phyloP scores from a whole-genome alignment of 2,329 filamentous ascomycete genomes.

The Fusarium sp. region DNA sequence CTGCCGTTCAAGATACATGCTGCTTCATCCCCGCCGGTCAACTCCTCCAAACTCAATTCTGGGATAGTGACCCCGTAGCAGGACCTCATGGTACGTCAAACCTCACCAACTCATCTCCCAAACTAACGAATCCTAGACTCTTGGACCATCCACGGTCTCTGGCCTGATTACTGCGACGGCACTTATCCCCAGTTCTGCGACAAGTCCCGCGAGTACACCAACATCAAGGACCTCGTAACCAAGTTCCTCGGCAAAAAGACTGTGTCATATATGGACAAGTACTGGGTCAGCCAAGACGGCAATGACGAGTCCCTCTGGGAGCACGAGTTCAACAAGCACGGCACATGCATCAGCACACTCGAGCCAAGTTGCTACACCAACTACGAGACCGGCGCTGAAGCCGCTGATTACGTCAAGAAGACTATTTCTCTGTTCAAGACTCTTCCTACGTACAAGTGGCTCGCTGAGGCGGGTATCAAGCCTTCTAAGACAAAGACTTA shows the following conservation, averaged over 20 bases:
- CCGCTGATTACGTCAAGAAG: slow-evolving; percentile 76
- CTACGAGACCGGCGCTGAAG: slow-evolving; percentile 73
- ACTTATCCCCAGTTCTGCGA: slow-evolving; percentile 78
- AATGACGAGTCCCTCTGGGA: slow-evolving; percentile 76
- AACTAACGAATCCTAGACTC: slow-evolving; percentile 60
- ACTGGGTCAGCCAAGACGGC: slow-evolving; percentile 78
- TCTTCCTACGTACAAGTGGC: slow-evolving; percentile 73
- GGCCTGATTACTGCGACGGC: slow-evolving; percentile 77
- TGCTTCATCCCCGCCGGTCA: slow-evolving; percentile 81
- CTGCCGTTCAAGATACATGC: slow-evolving; percentile 72
- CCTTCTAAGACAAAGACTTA: slow-evolving; percentile 69
- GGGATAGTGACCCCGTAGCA: slow-evolving; percentile 74
- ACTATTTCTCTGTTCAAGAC: slow-evolving; percentile 75
- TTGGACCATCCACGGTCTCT: slow-evolving; percentile 81
- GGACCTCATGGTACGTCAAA: slow-evolving; percentile 61
- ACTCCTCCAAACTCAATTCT: slow-evolving; percentile 81
- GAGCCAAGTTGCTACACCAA: slow-evolving; percentile 73
- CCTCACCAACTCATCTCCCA: rapidly evolving
- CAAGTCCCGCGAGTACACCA: slow-evolving; percentile 68
- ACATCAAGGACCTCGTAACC: slow-evolving; percentile 73
- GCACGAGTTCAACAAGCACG: slow-evolving; percentile 82
- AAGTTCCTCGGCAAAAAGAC: slow-evolving; percentile 65
- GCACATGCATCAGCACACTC: slow-evolving; percentile 78
- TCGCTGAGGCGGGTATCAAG: slow-evolving; percentile 70
- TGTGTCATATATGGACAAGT: slow-evolving; percentile 75